A percentile compares a stretch with the other conserved stretches of the same genome.
Evolutionary conservation across 2,329 filamentous ascomycete species (phyloP).

Genomic region (Purpureocillium lavendulum): DNA sequence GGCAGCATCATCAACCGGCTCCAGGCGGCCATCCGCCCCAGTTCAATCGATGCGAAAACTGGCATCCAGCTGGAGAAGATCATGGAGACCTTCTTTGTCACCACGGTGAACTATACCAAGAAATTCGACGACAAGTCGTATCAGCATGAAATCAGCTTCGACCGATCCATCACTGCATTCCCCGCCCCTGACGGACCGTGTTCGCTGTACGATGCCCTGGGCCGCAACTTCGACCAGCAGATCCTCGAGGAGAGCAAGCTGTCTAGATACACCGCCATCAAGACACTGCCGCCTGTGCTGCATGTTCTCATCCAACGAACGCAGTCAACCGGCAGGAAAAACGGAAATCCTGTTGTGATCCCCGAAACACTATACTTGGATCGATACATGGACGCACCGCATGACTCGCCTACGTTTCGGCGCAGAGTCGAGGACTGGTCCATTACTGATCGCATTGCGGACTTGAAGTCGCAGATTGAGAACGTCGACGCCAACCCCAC

Average conservation of each 20-base stretch:
- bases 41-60: constrained; percentile 48
- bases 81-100: constrained; percentile 61
- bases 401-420: constrained; percentile 51
- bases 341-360: constrained; percentile 69
- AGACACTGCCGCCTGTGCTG: constrained; percentile 71
- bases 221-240: constrained; percentile 76
- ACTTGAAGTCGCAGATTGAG: constrained; percentile 35
- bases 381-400: constrained; percentile 67
- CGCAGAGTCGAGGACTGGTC: constrained; percentile 66
- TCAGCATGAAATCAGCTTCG: constrained; percentile 42
- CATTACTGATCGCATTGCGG: constrained; percentile 55
- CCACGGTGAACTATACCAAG: constrained; percentile 50
- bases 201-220: constrained; percentile 76
- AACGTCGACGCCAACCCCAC: constrained; percentile 16
- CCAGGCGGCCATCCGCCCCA: constrained; percentile 76
- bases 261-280: constrained; percentile 62
- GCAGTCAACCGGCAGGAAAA: constrained; percentile 66
- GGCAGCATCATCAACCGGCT: constrained; percentile 84
- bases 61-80: constrained; percentile 77
- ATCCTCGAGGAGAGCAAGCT: constrained; percentile 57
- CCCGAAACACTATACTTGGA: constrained; percentile 79
- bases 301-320: constrained; percentile 86
- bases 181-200: constrained; percentile 39
- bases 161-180: constrained; percentile 54
- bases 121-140: constrained; percentile 36